Percentiles rank a stretch among this genome's conserved stretches.
Evolutionary conservation across 345 rosid genomes (phyloP).

Genomic region (Mallotus nudiflorus): DNA sequence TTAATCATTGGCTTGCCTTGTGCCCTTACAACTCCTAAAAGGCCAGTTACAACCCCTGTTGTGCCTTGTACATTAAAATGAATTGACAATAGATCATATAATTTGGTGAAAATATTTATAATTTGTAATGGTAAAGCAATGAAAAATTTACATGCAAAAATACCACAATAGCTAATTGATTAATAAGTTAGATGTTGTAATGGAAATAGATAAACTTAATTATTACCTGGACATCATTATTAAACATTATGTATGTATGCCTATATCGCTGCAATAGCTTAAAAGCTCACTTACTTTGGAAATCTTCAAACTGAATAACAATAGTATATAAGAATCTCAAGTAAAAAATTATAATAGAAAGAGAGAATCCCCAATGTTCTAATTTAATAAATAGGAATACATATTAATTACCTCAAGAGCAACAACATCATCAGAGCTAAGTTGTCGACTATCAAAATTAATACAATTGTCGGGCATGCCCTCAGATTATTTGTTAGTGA

Average conservation of each 20-base stretch:
- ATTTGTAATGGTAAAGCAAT: not conserved
- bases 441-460: too few species aligned
- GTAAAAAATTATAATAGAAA: not conserved
- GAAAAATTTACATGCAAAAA: not conserved
- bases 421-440: too few species aligned
- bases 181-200: constrained; percentile 1
- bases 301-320: constrained; percentile 84
- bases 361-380: too few species aligned
- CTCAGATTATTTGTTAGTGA: too few species aligned
- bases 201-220: constrained; percentile 26
- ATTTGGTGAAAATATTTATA: not conserved
- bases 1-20: constrained; percentile 96
- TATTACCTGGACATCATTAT: constrained; percentile 95
- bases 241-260: too few species aligned
- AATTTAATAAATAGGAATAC: not conserved
- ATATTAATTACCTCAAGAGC: too few species aligned
- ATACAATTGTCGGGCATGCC: too few species aligned
- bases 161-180: not conserved
- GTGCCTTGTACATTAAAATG: constrained; percentile 59
- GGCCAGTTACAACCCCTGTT: constrained; percentile 98
- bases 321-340: constrained; percentile 10
- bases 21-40: constrained; percentile 98
- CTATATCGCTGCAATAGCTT: too few species aligned
- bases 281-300: too few species aligned
- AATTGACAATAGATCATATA: constrained; percentile 8